Percentiles rank a stretch among this genome's conserved stretches.
Conservation (phyloP, 1,284 basidiomycete species). For the Moniliophthora roreri region DNA sequence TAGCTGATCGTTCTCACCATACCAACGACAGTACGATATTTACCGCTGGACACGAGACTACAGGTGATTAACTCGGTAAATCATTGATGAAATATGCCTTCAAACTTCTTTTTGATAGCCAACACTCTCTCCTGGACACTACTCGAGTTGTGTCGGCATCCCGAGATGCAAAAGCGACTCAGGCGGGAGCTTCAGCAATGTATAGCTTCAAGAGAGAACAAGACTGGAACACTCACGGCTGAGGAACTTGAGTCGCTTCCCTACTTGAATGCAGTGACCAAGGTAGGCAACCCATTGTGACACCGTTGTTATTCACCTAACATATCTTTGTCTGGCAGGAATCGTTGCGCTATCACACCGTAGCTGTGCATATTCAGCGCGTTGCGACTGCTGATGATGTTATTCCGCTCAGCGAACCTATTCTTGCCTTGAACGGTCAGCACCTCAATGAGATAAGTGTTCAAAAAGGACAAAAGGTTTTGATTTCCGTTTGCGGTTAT, state of each 20-base stretch:
- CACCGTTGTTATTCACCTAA: neutral
- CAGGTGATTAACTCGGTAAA: neutral
- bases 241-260: constrained; percentile 29
- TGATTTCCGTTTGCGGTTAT: constrained; percentile 27
- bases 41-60: neutral
- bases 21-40: neutral
- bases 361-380: constrained; percentile 27
- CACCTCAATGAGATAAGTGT: constrained; percentile 34
- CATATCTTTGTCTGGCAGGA: constrained; percentile 26
- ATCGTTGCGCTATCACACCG: constrained; percentile 35
- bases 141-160: neutral
- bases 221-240: constrained; percentile 4
- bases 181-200: neutral
- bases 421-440: constrained; percentile 30
- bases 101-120: neutral
- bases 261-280: constrained; percentile 19
- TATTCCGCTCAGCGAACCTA: constrained; percentile 36
- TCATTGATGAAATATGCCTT: neutral
- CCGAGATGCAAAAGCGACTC: neutral
- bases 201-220: neutral
- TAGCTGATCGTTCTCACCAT: neutral
- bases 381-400: constrained; percentile 33
- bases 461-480: constrained; percentile 33
- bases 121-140: neutral
- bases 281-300: constrained; percentile 11